Conservation (phyloP, 208 protist genomes). For the Crithidia acanthocephali region DNA sequence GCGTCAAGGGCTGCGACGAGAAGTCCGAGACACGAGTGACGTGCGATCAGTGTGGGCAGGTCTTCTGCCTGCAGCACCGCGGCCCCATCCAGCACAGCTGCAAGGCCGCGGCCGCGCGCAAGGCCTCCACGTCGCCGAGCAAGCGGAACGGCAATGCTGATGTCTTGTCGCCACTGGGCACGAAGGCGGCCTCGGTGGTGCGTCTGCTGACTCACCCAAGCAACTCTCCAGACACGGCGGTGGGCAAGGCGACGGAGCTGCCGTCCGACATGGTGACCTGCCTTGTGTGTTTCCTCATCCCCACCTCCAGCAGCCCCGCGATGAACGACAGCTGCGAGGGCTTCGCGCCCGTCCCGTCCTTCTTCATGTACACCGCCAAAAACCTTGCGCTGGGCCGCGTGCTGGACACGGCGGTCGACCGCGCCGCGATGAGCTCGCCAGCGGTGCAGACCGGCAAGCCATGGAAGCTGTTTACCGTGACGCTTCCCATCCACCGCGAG, state of each 20-base stretch:
- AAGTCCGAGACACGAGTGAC: constrained; percentile 41
- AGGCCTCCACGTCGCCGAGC: constrained; percentile 12
- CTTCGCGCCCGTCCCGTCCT: constrained; percentile 54
- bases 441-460: constrained; percentile 34
- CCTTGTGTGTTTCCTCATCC: constrained; percentile 56
- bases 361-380: constrained; percentile 77
- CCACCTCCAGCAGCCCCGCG: constrained; percentile 5
- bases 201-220: constrained; percentile 39
- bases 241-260: constrained; percentile 67
- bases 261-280: constrained; percentile 58
- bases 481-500: constrained; percentile 35
- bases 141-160: background rate
- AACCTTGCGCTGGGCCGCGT: constrained; percentile 56
- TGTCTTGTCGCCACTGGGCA: constrained; percentile 11
- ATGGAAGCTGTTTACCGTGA: constrained; percentile 60
- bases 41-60: constrained; percentile 68
- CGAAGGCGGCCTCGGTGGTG: constrained; percentile 27
- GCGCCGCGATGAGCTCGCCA: constrained; percentile 46
- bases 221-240: constrained; percentile 64
- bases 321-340: constrained; percentile 9
- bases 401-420: constrained; percentile 67
- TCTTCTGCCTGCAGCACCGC: constrained; percentile 82
- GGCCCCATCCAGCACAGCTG: constrained; percentile 63
- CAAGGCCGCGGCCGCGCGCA: constrained; percentile 17
- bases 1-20: constrained; percentile 46